phyloP scores from a whole-genome alignment of 495 filamentous ascomycete species.

The Aspergillus asperescens region DNA sequence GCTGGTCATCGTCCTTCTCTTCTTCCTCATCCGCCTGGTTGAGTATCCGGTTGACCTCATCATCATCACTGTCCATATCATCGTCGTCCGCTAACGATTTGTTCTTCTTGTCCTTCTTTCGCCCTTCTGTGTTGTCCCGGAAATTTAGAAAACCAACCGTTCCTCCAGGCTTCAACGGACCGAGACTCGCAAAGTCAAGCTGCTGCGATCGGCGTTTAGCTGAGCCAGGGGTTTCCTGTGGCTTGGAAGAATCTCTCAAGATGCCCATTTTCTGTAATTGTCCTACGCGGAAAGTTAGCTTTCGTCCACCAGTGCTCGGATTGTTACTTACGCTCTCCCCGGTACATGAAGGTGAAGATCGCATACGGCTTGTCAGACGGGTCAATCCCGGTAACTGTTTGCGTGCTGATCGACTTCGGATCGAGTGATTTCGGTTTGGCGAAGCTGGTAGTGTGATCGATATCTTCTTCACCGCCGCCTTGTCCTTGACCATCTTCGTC shows the following conservation, averaged over 20 bases:
- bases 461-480: conserved; percentile 53
- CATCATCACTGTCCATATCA: conserved; percentile 70
- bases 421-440: conserved; percentile 96
- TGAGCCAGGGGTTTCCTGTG: conserved; percentile 49
- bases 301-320: not conserved
- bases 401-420: conserved; percentile 94
- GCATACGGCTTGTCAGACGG: conserved; percentile 92
- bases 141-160: conserved; percentile 89
- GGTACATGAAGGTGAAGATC: conserved; percentile 95
- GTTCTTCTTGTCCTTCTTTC: conserved; percentile 49
- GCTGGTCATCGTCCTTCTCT: conserved; percentile 57
- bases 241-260: conserved; percentile 56
- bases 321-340: conserved; percentile 78
- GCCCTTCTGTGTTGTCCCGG: conserved; percentile 59
- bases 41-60: conserved; percentile 53
- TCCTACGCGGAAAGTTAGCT: conserved; percentile 47
- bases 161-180: conserved; percentile 72
- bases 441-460: conserved; percentile 98
- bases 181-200: conserved; percentile 77
- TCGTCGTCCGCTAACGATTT: conserved; percentile 49
- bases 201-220: conserved; percentile 71
- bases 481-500: conserved; percentile 60
- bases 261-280: conserved; percentile 96
- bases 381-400: conserved; percentile 98
- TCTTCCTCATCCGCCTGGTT: conserved; percentile 69